Evolutionary conservation across 179 eudicot species (phyloP).

Genomic region (Spergularia azorica): DNA sequence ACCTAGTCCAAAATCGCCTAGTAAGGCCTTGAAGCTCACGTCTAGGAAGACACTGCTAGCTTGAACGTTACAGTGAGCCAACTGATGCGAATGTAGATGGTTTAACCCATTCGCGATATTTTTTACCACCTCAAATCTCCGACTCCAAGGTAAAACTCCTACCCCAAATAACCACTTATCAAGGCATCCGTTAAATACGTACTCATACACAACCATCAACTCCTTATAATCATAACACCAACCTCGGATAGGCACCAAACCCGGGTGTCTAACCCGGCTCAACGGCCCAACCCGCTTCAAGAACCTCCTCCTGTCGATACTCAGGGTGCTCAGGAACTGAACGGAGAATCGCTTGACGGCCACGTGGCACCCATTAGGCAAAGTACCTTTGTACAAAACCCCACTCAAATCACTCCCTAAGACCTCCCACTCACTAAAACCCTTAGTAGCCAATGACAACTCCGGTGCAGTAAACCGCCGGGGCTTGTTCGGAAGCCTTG

Average conservation of each 20-base stretch:
- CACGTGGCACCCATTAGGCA: constrained; percentile 54
- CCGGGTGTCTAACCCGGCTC: constrained; percentile 61
- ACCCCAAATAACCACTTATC: constrained; percentile 77
- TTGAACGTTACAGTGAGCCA: constrained; percentile 71
- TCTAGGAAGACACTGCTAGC: constrained; percentile 67
- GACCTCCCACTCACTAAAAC: constrained; percentile 57
- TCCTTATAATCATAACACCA: constrained; percentile 67
- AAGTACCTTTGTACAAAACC: constrained; percentile 51
- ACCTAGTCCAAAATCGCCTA: constrained; percentile 66
- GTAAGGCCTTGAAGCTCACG: constrained; percentile 59
- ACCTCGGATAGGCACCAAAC: constrained; percentile 66
- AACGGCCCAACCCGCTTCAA: constrained; percentile 47
- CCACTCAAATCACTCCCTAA: constrained; percentile 56
- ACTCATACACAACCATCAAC: constrained; percentile 63
- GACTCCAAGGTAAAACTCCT: constrained; percentile 74
- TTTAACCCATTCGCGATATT: constrained; percentile 61
- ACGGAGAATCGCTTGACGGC: constrained; percentile 63
- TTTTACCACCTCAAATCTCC: constrained; percentile 67
- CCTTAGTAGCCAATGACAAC: constrained; percentile 54
- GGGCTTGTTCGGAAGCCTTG: constrained; percentile 67
- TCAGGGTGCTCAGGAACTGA: constrained; percentile 35
- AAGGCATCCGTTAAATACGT: constrained; percentile 62
- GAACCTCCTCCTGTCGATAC: constrained; percentile 45
- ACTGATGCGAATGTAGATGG: constrained; percentile 55
- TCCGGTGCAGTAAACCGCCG: constrained; percentile 54